These are phyloP conservation scores for Neurospora sp. DNA, from an alignment of 495 filamentous ascomycete species.

Conservation along the genomic window DNA sequence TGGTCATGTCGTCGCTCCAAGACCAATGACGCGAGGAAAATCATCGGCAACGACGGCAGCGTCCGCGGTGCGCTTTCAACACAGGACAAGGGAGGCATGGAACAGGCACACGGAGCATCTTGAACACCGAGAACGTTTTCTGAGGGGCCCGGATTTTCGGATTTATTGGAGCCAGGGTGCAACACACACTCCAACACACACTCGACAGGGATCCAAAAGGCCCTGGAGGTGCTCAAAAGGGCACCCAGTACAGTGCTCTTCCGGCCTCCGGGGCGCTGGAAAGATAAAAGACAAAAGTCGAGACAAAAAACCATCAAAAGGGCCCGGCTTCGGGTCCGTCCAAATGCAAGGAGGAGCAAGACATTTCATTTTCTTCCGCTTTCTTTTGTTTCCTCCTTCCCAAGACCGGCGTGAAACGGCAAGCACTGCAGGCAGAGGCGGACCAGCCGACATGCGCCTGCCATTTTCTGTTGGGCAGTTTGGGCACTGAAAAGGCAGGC, in stretches of 20 bases:
- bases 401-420: background rate
- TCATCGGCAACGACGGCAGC: background rate
- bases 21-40: background rate
- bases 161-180: background rate
- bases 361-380: background rate
- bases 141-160: background rate
- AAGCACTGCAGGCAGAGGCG: background rate
- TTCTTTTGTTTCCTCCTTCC: background rate
- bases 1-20: background rate
- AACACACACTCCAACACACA: background rate
- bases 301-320: background rate
- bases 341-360: background rate
- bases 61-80: background rate
- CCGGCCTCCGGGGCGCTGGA: background rate
- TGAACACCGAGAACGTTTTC: background rate
- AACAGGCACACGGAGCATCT: background rate
- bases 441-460: background rate
- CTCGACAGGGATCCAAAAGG: background rate
- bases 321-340: background rate
- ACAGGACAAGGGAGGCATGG: background rate
- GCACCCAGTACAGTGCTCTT: background rate
- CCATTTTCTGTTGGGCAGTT: background rate
- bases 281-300: background rate
- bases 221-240: background rate
- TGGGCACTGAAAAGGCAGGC: background rate